Base-by-base conservation (phyloP, 352 stramenopile species). In the Bremia lactucae region DNA sequence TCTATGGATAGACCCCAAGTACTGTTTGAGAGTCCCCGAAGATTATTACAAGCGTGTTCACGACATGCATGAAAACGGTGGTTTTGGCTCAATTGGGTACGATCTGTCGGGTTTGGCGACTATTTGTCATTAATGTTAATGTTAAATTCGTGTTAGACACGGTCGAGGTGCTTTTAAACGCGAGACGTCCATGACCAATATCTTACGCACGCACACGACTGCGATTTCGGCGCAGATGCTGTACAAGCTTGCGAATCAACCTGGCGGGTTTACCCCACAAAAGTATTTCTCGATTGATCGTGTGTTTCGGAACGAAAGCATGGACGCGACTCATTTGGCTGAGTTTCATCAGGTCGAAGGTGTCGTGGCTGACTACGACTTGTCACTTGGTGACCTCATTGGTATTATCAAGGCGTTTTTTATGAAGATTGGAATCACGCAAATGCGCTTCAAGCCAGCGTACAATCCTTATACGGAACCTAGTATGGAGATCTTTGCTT, bases 391-490 rank as follows among this genome's bases (percentile, higher is more conserved):
- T 45, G 94, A 99, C 63, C 80, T 99, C 47, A 99, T 99, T 57
- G 96, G 96, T 43, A 95, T 96, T 20, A 99, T 99, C 72, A 93
- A 97, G 63, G 95, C 95, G n/a, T 99, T 99, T 77, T 99, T 99
- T 75, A 78, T 94, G 39, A 98, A 98, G 65, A 97, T 97, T 25
- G 88, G 88, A 37, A 97, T 97, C 59, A 97, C 87, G 21, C 72
- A 99, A 68, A 90, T 99, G 61, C 94, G 96, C 65, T 99, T 99
- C 86, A 99, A 99, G 78, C 96, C 96, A 13, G 96, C 96, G 18
- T 99, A 98, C 79, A 99, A 99, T 69, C 96, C 96, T 23, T 99
- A 99, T 83, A 99, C 96, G 33, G 96, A 99, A 74, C 96, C 96
- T 14, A 97, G 83, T 25, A 99, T 99, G 96, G 96, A 99, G 67